Evolutionary conservation across 768 basidiomycete species (phyloP).

Genomic region (Trametes elegans): DNA sequence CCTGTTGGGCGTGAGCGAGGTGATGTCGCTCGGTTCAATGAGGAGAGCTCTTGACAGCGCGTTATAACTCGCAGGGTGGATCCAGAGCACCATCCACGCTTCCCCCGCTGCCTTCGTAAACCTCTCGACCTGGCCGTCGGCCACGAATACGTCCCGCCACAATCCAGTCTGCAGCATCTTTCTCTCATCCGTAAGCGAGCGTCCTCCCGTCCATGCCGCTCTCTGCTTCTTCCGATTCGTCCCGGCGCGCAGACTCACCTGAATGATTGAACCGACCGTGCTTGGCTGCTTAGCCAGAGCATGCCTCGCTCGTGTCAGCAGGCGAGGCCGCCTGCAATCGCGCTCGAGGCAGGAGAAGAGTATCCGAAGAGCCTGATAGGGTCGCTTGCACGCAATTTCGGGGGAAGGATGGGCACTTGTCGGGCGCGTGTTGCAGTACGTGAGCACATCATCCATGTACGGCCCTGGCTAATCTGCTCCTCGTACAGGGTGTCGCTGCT

Average conservation of each 20-base stretch:
- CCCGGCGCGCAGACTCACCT: conserved; percentile 4
- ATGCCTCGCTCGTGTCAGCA: neutral
- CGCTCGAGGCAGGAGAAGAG: neutral
- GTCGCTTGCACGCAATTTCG: conserved; percentile 4
- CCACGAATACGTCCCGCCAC: neutral
- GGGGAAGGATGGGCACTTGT: conserved; percentile 16
- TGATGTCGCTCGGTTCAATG: neutral
- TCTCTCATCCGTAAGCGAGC: neutral
- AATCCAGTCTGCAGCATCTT: neutral
- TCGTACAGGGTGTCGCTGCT: neutral
- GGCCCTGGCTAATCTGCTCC: conserved; percentile 2
- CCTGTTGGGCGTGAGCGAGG: neutral
- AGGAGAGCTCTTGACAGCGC: neutral
- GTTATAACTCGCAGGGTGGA: conserved; percentile 9
- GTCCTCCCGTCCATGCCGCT: neutral
- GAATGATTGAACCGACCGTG: conserved; percentile 2
- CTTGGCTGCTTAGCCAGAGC: neutral
- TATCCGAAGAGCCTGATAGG: neutral
- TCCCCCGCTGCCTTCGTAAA: neutral
- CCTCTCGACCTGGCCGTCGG: neutral
- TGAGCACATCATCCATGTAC: conserved; percentile 12
- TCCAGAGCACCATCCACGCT: neutral
- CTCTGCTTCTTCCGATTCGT: conserved; percentile 7
- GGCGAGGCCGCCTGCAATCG: conserved; percentile 3
- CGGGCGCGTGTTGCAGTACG: conserved; percentile 16